Evolutionary conservation across 768 basidiomycete species (phyloP).

Genomic region (Termitomyces sp.): DNA sequence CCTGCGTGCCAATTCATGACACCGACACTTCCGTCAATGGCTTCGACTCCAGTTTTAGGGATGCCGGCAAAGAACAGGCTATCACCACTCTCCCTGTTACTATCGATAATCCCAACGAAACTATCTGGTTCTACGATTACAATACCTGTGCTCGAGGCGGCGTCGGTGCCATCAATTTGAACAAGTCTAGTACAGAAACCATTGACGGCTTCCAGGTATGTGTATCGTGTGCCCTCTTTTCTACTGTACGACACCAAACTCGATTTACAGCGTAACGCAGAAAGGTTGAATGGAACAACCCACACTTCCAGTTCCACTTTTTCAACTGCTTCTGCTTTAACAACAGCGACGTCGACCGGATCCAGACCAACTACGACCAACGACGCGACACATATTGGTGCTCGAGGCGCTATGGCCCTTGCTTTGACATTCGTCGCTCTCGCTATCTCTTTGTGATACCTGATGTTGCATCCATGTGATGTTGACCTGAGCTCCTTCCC

Average conservation of each 20-base stretch:
- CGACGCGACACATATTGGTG: not conserved
- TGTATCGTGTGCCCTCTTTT: conserved; percentile 9
- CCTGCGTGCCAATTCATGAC: conserved; percentile 46
- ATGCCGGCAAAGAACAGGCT: conserved; percentile 40
- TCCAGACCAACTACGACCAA: conserved; percentile 6
- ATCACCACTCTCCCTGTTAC: conserved; percentile 39
- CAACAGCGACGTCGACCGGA: conserved; percentile 6
- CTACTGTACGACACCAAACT: not conserved
- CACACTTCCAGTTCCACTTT: conserved; percentile 5
- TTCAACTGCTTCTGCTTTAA: not conserved
- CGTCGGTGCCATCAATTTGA: conserved; percentile 56
- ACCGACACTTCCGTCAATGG: conserved; percentile 47
- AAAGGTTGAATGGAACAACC: conserved; percentile 48
- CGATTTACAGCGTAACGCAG: conserved; percentile 42
- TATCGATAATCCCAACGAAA: conserved; percentile 34
- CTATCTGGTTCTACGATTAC: conserved; percentile 59
- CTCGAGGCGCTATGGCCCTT: not conserved
- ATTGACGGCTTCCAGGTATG: conserved; percentile 35
- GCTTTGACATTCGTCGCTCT: not conserved
- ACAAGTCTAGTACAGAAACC: conserved; percentile 36
- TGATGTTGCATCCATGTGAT: not conserved
- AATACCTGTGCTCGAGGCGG: conserved; percentile 51
- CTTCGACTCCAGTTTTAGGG: conserved; percentile 49
- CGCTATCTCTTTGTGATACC: conserved; percentile 1
- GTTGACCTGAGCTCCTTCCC: not conserved